Percentiles rank a stretch among this genome's conserved stretches.
Conservation (phyloP, 2,329 filamentous ascomycete genomes). For the Penicillium sp. region DNA sequence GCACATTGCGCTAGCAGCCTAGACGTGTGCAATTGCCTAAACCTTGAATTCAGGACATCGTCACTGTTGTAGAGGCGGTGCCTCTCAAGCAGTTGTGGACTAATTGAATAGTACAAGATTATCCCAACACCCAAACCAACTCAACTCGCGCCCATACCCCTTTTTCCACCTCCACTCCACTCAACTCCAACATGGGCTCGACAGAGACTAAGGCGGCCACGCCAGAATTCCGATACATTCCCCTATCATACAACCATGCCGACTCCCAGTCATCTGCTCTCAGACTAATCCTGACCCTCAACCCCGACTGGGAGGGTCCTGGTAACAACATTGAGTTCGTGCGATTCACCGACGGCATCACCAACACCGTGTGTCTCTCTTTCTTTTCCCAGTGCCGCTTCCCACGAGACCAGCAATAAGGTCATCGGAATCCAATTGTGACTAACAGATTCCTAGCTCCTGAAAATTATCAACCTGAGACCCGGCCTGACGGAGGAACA, state of each 20-base stretch:
- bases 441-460: slow-evolving; percentile 39
- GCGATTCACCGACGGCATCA: slow-evolving; percentile 96
- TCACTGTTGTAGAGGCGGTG: background rate
- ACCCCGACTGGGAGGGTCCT: slow-evolving; percentile 76
- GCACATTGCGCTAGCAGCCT: background rate
- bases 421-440: background rate
- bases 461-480: slow-evolving; percentile 52
- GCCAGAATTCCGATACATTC: slow-evolving; percentile 56
- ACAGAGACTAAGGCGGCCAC: slow-evolving; percentile 17
- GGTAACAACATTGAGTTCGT: slow-evolving; percentile 78
- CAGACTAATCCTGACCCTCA: slow-evolving; percentile 73
- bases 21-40: background rate
- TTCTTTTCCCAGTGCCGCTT: slow-evolving; percentile 7
- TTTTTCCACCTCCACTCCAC: slow-evolving; percentile 2
- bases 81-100: background rate
- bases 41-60: background rate
- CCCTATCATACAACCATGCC: slow-evolving; percentile 73
- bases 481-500: slow-evolving; percentile 71
- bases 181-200: slow-evolving; percentile 29
- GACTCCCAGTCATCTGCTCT: slow-evolving; percentile 78
- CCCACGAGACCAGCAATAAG: background rate
- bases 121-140: slow-evolving; percentile 4
- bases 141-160: slow-evolving; percentile 7
- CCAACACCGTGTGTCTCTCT: slow-evolving; percentile 69
- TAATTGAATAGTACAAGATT: slow-evolving; percentile 6